Base-by-base conservation (phyloP, 306 rosid genomes). In the Parietaria judaica region DNA sequence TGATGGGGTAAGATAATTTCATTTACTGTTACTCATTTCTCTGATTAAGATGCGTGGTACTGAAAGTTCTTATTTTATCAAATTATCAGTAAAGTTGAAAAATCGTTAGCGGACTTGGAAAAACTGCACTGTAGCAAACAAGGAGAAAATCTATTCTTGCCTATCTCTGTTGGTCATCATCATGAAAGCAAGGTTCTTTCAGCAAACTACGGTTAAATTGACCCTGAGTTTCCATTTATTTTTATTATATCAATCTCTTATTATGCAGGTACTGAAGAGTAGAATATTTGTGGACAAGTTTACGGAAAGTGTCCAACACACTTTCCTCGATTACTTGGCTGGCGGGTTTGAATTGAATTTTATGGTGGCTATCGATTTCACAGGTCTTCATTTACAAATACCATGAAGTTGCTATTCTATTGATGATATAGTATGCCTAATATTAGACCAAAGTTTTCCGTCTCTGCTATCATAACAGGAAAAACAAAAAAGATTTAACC, bases 291-390 rank as follows among this genome's bases (percentile, higher is more conserved):
- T 84, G 73, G 99, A 94, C 52, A 86, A 66, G 74, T 80, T 77
- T 82, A 34, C 71, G 53, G 89, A 81, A 81, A 83, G 75, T 52
- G 61, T 86, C 48, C 94, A 86, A 70, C 77, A 84, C 68, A 88
- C 94, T 61, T 94, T 94, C 79, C 78, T 94, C 60, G 99, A 88
- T 84, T 94, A 86, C 83, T 79, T 94, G 84, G 80, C 90, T 36
- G 95, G 81, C 67, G 99, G 97, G 48, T 83, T 78, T 79, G 94
- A 89, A 78, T 71, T 94, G 81, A 94, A 83, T 78, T 88, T 94
- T 77, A 89, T 94, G 99, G 91, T 84, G 66, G 97, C 97, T 63
- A 63, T 94, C 66, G 99, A 94, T 83, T 94, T 84, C 71, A 94
- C 99, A 63, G 99, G 99, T 94, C 65, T 35, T 58, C 55, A 48